phyloP scores from a whole-genome alignment of 345 rosid species.

The Citrus reticulata region DNA sequence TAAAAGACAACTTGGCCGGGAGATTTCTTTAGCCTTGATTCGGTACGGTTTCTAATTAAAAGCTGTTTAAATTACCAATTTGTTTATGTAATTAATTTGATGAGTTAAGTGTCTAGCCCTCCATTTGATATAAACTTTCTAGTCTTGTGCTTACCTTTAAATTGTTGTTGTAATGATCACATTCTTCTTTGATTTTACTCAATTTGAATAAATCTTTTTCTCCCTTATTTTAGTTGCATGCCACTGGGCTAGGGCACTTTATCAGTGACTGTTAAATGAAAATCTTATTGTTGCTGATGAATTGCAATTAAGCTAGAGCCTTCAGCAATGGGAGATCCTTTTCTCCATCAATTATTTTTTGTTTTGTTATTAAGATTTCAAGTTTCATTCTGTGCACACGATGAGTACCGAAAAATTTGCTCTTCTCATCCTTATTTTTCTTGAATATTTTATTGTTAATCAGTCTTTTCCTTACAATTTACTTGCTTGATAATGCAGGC shows the following conservation, averaged over 20 bases:
- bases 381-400: background rate
- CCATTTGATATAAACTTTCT: background rate
- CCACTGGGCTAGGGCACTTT: background rate
- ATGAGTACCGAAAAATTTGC: background rate
- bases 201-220: too few species aligned
- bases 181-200: too few species aligned
- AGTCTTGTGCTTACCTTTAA: background rate
- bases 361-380: background rate
- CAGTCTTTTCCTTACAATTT: background rate
- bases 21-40: too few species aligned
- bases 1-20: background rate
- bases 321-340: background rate
- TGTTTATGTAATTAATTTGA: too few species aligned
- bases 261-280: too few species aligned
- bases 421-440: background rate
- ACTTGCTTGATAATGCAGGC: background rate
- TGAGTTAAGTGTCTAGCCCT: background rate
- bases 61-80: too few species aligned
- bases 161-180: background rate
- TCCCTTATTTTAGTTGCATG: background rate
- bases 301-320: background rate
- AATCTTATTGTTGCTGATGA: background rate
- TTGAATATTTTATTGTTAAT: background rate
- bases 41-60: too few species aligned
- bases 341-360: background rate